These are phyloP conservation scores for Orbilia quercus DNA, from an alignment of 2,329 filamentous ascomycete species.

Conservation along the genomic window DNA sequence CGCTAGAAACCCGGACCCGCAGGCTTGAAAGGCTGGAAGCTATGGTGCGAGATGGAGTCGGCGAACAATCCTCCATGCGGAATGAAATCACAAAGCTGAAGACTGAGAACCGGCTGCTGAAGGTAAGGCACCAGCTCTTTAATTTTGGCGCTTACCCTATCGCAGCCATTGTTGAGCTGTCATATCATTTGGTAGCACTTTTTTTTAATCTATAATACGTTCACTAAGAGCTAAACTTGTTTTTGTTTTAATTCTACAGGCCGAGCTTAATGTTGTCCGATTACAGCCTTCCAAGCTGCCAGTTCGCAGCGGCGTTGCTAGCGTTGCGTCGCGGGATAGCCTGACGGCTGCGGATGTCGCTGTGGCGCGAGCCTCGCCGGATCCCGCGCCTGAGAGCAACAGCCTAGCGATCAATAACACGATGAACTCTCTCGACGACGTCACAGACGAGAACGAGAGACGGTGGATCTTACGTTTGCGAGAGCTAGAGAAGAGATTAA, in stretches of 20 bases:
- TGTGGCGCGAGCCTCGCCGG: constrained; percentile 60
- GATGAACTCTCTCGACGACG: constrained; percentile 60
- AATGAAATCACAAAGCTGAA: constrained; percentile 69
- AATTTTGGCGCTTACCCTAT: constrained; percentile 1
- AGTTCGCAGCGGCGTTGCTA: constrained; percentile 39
- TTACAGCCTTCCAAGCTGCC: constrained; percentile 53
- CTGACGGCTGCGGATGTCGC: constrained; percentile 36
- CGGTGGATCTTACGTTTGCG: constrained; percentile 86
- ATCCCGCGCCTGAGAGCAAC: constrained; percentile 59
- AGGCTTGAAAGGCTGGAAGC: constrained; percentile 88
- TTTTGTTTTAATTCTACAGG: constrained; percentile 26
- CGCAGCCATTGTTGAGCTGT: constrained; percentile 19
- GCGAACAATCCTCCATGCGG: constrained; percentile 66
- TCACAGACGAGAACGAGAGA: constrained; percentile 68
- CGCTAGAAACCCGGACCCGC: constrained; percentile 81
- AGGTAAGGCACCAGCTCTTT: constrained; percentile 66
- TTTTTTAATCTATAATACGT: background rate
- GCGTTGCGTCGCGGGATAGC: constrained; percentile 39
- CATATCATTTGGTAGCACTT: background rate
- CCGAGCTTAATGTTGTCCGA: constrained; percentile 53
- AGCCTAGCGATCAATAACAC: constrained; percentile 61
- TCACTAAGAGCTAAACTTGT: constrained; percentile 4
- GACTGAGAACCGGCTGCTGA: constrained; percentile 72
- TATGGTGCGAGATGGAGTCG: constrained; percentile 75
- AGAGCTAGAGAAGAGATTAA: constrained; percentile 87